Evolutionary conservation across 495 filamentous ascomycete genomes (phyloP), one percentile per base, ranked within the genome.

Genomic region (Sphaerosporella brunnea): DNA sequence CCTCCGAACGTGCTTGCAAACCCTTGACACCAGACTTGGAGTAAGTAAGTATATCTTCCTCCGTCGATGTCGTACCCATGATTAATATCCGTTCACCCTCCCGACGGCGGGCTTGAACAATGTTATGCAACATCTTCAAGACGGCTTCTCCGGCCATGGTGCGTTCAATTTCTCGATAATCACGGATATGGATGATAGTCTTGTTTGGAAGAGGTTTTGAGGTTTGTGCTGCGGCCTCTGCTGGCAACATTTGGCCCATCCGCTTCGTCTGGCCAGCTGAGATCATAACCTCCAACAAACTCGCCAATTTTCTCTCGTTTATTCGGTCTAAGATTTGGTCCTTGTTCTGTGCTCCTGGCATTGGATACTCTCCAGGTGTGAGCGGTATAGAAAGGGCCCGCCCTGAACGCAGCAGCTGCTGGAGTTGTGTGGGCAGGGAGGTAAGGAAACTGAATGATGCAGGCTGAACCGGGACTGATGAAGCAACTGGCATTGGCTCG

Each of bases 181-280:
- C 86, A 53, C 79, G 74, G 8, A 96, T 63, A 40, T 85, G 79
- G 7, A 97, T 65, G 48, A 95, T 83, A n/a, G 69, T 59, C 26
- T 47, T 37, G 35, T 18, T 18, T 37, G 35, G 5, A 37, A 18
- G 4, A 8, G 35, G 4, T 15, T 37, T 37, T 8, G 35, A 11
- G 8, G 35, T 9, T n/a, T n/a, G n/a, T n/a, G n/a, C n/a, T n/a
- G n/a, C n/a, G n/a, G n/a, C n/a, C n/a, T n/a, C n/a, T n/a, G n/a
- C n/a, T n/a, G n/a, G n/a, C n/a, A n/a, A n/a, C n/a, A n/a, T n/a
- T 10, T 20, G 43, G 3, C 24, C 26, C 15, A 38, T 48, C 25
- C 62, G 53, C 25, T 64, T 63, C 2, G 44, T 51, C 23, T 56
- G 45, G 28, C 53, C 51, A 9, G 58, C 49, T 16, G 62, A 51